Percentiles rank a stretch among this genome's conserved stretches.
phyloP scores from a whole-genome alignment of 2,329 filamentous ascomycete genomes.

The Cordyceps fumosorosea region DNA sequence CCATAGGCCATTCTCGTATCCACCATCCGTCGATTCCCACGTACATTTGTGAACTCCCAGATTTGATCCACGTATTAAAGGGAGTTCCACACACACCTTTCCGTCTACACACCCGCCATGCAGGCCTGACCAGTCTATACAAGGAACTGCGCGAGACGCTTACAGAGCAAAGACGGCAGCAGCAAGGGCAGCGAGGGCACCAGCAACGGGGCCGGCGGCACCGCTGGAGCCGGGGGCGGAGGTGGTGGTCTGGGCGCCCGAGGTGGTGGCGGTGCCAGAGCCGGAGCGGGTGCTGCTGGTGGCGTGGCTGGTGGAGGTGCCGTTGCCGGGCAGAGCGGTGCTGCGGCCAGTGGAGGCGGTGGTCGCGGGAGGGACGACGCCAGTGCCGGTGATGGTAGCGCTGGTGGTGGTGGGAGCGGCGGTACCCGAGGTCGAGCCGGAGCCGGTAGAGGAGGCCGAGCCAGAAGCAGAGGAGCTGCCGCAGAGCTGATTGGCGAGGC shows the following conservation, averaged over 20 bases:
- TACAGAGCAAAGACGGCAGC: conserved; percentile 29
- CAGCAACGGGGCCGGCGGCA: conserved; percentile 21
- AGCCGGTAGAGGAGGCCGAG: neutral
- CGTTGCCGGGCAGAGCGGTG: conserved; percentile 11
- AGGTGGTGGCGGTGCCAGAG: neutral
- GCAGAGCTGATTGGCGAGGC: conserved; percentile 23
- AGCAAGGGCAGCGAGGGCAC: conserved; percentile 25
- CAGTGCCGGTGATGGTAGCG: neutral
- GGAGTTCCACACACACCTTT: neutral
- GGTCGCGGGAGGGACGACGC: conserved; percentile 8
- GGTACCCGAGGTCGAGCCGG: conserved; percentile 8
- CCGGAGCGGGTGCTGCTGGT: conserved; percentile 15
- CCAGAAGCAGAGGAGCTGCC: conserved; percentile 10
- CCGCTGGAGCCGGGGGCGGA: neutral
- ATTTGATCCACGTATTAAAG: conserved; percentile 8
- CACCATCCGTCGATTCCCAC: neutral
- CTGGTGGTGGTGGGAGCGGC: conserved; percentile 5
- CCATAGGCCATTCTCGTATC: neutral
- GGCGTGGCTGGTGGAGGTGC: conserved; percentile 21
- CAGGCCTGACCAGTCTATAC: neutral
- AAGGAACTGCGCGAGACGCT: neutral
- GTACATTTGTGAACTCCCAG: neutral
- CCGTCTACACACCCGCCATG: neutral
- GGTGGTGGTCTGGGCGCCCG: neutral
- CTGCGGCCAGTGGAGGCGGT: neutral